A percentile compares a stretch with the other conserved stretches of the same genome.
phyloP scores from a whole-genome alignment of 352 stramenopile species.

The Phytopythium vexans region DNA sequence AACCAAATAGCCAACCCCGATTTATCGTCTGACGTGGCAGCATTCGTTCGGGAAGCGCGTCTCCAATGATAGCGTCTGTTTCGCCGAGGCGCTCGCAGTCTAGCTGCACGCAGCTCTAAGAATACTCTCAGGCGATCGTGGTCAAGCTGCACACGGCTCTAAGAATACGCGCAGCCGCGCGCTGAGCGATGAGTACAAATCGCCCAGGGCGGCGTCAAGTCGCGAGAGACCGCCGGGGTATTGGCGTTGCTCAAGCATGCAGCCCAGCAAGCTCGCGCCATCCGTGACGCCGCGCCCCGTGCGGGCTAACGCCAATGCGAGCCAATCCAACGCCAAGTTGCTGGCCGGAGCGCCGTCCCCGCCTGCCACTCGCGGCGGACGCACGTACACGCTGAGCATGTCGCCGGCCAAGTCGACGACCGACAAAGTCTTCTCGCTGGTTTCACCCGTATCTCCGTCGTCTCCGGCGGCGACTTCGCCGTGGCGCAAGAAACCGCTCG shows the following conservation, averaged over 20 bases:
- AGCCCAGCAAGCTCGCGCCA: conserved; percentile 47
- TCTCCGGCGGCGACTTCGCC: conserved; percentile 16
- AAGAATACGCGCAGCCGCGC: no score
- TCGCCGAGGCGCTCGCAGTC: no score
- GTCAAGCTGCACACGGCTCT: no score
- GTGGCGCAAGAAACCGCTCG: conserved; percentile 59
- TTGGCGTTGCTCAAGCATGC: neutral
- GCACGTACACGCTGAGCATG: conserved; percentile 43
- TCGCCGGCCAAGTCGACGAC: conserved; percentile 43
- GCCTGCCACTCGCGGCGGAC: conserved; percentile 22
- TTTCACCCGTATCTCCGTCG: conserved; percentile 1
- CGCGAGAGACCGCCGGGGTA: neutral
- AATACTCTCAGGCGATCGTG: no score
- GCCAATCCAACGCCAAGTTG: conserved; percentile 21
- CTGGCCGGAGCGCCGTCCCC: conserved; percentile 5
- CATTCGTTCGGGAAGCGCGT: no score
- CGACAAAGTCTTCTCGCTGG: conserved; percentile 10
- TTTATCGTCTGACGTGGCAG: no score
- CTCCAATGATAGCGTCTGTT: no score
- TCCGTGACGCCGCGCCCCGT: conserved; percentile 58
- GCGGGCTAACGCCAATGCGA: no score
- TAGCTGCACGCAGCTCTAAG: no score
- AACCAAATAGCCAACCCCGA: no score
- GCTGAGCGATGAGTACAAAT: no score
- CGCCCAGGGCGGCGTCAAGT: no score